phyloP scores from a whole-genome alignment of 257 asterid genomes.

The Gardenia jasminoides region DNA sequence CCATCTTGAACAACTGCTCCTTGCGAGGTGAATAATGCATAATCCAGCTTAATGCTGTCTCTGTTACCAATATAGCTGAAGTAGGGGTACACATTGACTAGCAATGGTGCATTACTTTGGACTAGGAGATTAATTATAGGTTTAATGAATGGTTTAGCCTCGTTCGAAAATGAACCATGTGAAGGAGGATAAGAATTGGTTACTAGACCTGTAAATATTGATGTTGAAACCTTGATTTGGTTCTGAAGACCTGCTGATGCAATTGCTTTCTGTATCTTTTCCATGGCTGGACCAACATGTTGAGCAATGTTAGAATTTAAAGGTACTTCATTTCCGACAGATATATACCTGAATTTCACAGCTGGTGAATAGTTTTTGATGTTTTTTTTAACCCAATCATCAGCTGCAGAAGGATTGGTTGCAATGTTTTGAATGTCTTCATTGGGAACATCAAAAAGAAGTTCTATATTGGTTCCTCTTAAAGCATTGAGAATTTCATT shows the following conservation, averaged over 20 bases:
- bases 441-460: conserved; percentile 31
- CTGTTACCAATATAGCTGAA: conserved; percentile 10
- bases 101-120: conserved; percentile 22
- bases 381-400: conserved; percentile 34
- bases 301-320: neutral
- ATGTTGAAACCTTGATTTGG: conserved; percentile 35
- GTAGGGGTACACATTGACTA: conserved; percentile 38
- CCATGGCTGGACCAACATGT: conserved; percentile 28
- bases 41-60: conserved; percentile 11
- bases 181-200: conserved; percentile 33
- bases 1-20: conserved; percentile 20
- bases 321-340: conserved; percentile 40
- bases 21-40: conserved; percentile 20
- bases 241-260: conserved; percentile 6
- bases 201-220: conserved; percentile 17
- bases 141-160: conserved; percentile 4
- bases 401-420: conserved; percentile 9
- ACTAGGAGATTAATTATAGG: conserved; percentile 26
- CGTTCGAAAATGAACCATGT: conserved; percentile 11
- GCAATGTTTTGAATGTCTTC: conserved; percentile 22
- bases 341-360: conserved; percentile 35
- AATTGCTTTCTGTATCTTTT: conserved; percentile 26
- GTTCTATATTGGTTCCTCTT: conserved; percentile 24
- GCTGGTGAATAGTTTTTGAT: conserved; percentile 3
- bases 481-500: conserved; percentile 26